Evolutionary conservation across 352 stramenopile species (phyloP).

Genomic region (Globisporangium parvum): DNA sequence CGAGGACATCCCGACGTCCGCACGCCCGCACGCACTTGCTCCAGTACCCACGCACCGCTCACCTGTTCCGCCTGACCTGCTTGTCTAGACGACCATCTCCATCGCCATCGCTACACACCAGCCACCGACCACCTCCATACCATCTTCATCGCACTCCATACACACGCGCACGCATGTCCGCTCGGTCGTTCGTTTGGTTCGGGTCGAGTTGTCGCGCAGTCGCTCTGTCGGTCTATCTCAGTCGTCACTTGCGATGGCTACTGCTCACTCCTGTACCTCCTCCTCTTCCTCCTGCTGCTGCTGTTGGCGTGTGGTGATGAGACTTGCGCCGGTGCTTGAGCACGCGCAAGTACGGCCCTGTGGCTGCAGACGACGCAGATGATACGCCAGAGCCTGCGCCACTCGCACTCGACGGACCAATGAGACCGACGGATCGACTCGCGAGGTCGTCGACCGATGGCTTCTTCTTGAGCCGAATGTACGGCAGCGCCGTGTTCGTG

Average conservation of each 20-base stretch:
- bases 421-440: not conserved
- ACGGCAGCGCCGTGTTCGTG: slow-evolving; percentile 50
- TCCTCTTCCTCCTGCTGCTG: no score
- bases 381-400: not conserved
- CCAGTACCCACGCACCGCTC: not conserved
- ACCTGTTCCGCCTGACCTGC: not conserved
- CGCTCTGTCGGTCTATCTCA: no score
- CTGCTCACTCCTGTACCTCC: slow-evolving; percentile 6
- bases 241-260: not conserved
- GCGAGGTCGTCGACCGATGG: slow-evolving; percentile 17
- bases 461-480: slow-evolving; percentile 72
- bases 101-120: not conserved
- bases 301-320: slow-evolving; percentile 9
- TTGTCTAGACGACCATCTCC: not conserved
- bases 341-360: slow-evolving; percentile 66
- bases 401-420: not conserved
- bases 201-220: no score
- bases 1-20: no score
- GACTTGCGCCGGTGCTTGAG: slow-evolving; percentile 57
- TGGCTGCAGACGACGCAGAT: slow-evolving; percentile 12
- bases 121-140: not conserved
- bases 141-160: not conserved
- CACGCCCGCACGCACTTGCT: not conserved
- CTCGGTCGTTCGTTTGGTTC: not conserved
- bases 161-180: not conserved